Conservation (phyloP, 306 rosid genomes). For the Prunus mira region DNA sequence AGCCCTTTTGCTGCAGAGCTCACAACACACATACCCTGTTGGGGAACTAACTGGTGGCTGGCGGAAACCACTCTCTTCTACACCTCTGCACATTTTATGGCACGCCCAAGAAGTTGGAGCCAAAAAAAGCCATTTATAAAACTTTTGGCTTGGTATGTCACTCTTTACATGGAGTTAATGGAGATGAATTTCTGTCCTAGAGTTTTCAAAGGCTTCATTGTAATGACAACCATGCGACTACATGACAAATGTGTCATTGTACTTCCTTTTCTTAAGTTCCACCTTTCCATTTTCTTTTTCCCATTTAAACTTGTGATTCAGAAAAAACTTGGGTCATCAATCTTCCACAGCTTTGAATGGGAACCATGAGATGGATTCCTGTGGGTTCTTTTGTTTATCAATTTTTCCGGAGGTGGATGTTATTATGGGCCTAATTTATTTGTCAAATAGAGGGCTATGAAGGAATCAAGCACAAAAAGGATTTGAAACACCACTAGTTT, state of each 20-base stretch:
- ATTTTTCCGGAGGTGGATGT: too few species aligned
- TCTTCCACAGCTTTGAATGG: neutral
- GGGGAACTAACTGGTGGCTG: neutral
- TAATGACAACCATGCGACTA: slow-evolving; percentile 41
- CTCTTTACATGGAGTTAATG: slow-evolving; percentile 12
- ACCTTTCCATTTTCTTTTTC: neutral
- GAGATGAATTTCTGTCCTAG: slow-evolving; percentile 28
- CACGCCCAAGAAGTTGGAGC: slow-evolving; percentile 9
- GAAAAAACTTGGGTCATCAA: slow-evolving; percentile 7
- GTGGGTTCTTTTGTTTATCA: too few species aligned
- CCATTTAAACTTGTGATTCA: slow-evolving; percentile 11
- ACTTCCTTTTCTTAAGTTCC: neutral
- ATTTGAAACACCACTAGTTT: slow-evolving; percentile 41
- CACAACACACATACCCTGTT: slow-evolving; percentile 35
- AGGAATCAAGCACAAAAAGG: slow-evolving; percentile 5
- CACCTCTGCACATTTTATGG: slow-evolving; percentile 67
- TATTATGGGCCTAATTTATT: neutral
- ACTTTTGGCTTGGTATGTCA: slow-evolving; percentile 3
- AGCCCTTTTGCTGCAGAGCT: slow-evolving; percentile 58
- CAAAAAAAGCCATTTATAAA: neutral
- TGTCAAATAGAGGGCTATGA: neutral
- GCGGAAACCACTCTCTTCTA: slow-evolving; percentile 28
- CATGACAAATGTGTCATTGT: slow-evolving; percentile 35
- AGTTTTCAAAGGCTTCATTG: slow-evolving; percentile 21
- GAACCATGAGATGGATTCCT: neutral